Conservation (phyloP, 805 yeast species). For the Sungouiozyma ichnusensis region DNA sequence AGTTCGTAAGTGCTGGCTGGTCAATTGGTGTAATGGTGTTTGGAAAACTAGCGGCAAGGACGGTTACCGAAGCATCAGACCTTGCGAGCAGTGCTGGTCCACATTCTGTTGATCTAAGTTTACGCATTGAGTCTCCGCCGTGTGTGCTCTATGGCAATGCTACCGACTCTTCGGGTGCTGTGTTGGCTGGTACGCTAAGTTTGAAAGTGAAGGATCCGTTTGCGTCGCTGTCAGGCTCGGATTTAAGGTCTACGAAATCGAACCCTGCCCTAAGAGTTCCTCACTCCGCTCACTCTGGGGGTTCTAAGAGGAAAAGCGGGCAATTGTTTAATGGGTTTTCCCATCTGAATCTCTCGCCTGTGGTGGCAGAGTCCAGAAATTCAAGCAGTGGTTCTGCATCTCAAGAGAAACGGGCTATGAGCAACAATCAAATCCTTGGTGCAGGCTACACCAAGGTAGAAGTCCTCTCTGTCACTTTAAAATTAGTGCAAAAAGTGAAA, state of each 20-base stretch:
- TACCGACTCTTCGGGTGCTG: conserved; percentile 71
- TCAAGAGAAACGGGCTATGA: conserved; percentile 3
- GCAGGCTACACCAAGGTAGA: conserved; percentile 35
- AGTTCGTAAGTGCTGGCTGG: no score
- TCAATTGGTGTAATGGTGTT: conserved; percentile 5
- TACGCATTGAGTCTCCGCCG: conserved; percentile 85
- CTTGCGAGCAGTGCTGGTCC: conserved; percentile 1
- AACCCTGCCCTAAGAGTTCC: not conserved
- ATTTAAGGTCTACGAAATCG: conserved; percentile 1
- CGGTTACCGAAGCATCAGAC: not conserved
- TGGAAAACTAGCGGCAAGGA: conserved; percentile 1
- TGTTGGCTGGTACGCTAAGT: conserved; percentile 68
- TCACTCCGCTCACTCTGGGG: not conserved
- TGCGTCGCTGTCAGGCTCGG: not conserved
- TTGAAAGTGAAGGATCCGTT: conserved; percentile 38
- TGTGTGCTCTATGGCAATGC: conserved; percentile 74
- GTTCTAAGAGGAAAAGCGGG: not conserved
- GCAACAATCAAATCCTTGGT: conserved; percentile 1
- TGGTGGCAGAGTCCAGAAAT: not conserved
- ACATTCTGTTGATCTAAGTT: conserved; percentile 38
- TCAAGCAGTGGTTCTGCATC: not conserved
- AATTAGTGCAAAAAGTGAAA: conserved; percentile 60
- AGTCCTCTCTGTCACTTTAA: conserved; percentile 49
- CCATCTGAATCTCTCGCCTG: not conserved
- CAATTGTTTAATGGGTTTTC: conserved; percentile 6